Percentiles rank a stretch among this genome's conserved stretches.
Conservation (phyloP, 2,329 filamentous ascomycete species). For the Xylaria arbuscula region DNA sequence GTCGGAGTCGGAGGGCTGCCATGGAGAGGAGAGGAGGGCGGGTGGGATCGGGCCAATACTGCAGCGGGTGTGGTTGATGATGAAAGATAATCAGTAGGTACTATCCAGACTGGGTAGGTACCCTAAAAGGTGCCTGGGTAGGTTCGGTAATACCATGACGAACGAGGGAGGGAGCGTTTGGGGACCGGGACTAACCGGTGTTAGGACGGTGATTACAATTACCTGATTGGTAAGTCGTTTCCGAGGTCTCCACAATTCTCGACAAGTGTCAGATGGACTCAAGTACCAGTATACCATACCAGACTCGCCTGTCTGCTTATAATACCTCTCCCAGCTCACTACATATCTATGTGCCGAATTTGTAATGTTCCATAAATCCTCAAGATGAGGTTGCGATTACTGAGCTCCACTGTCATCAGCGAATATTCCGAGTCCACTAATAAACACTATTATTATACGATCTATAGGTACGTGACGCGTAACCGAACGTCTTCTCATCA, state of each 20-base stretch:
- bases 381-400: not conserved
- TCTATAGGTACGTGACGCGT: not conserved
- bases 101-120: not conserved
- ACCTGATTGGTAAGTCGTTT: constrained; percentile 22
- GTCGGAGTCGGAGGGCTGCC: constrained; percentile 36
- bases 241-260: not conserved
- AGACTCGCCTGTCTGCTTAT: not conserved
- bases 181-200: constrained; percentile 22
- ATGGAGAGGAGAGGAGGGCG: constrained; percentile 17
- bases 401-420: no score
- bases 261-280: not conserved
- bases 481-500: not conserved
- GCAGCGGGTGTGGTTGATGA: not conserved
- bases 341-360: not conserved
- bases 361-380: not conserved
- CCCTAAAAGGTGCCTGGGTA: not conserved
- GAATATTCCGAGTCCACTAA: not conserved
- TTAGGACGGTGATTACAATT: constrained; percentile 36
- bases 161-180: not conserved
- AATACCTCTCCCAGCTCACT: not conserved
- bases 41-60: constrained; percentile 4
- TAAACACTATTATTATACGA: not conserved
- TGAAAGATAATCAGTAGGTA: not conserved
- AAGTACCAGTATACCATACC: not conserved
- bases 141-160: not conserved